Percentiles rank a stretch among this genome's conserved stretches.
Conservation (phyloP, 2,329 filamentous ascomycete genomes). For the Zalaria sp. region DNA sequence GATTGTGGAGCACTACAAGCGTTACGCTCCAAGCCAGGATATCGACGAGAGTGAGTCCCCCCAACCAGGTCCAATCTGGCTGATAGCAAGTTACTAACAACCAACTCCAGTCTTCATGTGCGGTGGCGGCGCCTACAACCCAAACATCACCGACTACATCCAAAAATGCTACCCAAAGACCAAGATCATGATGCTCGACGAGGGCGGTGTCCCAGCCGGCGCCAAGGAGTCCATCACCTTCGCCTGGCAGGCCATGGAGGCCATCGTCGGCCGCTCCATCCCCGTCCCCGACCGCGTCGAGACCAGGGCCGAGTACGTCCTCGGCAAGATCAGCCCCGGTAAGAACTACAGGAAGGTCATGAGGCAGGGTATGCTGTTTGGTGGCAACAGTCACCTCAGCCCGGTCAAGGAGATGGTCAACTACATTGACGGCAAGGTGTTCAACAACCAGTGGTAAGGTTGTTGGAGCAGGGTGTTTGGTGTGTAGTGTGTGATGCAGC, state of each 20-base stretch:
- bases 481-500: too few species aligned
- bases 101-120: constrained; percentile 37
- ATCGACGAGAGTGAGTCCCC: constrained; percentile 29
- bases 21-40: constrained; percentile 32
- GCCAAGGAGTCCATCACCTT: constrained; percentile 48
- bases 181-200: constrained; percentile 41
- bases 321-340: constrained; percentile 42
- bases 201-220: constrained; percentile 40
- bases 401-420: constrained; percentile 39
- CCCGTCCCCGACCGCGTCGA: constrained; percentile 41
- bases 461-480: too few species aligned
- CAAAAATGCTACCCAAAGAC: constrained; percentile 34
- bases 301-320: constrained; percentile 35
- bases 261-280: constrained; percentile 40
- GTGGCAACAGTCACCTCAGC: constrained; percentile 26
- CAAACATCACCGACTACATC: constrained; percentile 41
- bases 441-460: constrained; percentile 30
- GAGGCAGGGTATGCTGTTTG: constrained; percentile 38
- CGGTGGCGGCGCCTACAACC: constrained; percentile 43
- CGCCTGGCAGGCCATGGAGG: constrained; percentile 48
- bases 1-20: constrained; percentile 37
- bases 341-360: constrained; percentile 41
- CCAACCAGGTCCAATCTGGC: too few species aligned
- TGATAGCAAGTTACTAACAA: too few species aligned
- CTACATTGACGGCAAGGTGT: constrained; percentile 32